A percentile compares a stretch with the other conserved stretches of the same genome.
phyloP scores from a whole-genome alignment of 257 asterid species.

The Solanum pennellii region DNA sequence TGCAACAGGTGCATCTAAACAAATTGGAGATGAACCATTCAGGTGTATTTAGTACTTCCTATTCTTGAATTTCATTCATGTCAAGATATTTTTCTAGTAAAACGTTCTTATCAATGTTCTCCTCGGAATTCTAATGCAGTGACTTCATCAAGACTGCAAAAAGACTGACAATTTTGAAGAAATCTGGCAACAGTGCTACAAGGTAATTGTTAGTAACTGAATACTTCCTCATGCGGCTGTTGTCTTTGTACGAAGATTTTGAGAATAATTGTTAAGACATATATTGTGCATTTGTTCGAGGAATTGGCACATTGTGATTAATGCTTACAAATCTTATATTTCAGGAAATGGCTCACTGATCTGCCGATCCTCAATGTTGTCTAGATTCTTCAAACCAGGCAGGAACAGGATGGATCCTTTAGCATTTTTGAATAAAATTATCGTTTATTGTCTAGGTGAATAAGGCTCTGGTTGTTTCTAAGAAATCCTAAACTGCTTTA shows the following conservation, averaged over 20 bases:
- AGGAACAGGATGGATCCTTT: slow-evolving; percentile 61
- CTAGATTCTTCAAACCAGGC: slow-evolving; percentile 64
- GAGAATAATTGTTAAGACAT: not conserved
- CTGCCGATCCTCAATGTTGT: slow-evolving; percentile 61
- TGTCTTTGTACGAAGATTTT: not conserved
- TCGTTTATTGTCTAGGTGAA: not conserved
- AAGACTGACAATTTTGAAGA: slow-evolving; percentile 54
- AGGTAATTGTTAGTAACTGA: slow-evolving; percentile 26
- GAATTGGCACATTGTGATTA: not conserved
- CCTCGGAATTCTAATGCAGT: slow-evolving; percentile 23
- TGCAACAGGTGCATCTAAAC: slow-evolving; percentile 52
- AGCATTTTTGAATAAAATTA: slow-evolving; percentile 41
- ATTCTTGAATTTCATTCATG: not conserved
- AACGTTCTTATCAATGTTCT: not conserved
- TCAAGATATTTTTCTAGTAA: not conserved
- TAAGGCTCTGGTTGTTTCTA: not conserved
- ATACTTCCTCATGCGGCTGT: not conserved
- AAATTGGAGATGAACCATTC: slow-evolving; percentile 70
- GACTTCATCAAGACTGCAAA: slow-evolving; percentile 59
- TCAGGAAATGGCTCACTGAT: slow-evolving; percentile 70
- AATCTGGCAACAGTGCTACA: slow-evolving; percentile 29
- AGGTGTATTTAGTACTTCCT: slow-evolving; percentile 22
- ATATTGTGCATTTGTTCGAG: not conserved
- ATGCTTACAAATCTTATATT: slow-evolving; percentile 3
- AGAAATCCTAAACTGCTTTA: not conserved